Percentiles rank a stretch among this genome's conserved stretches.
phyloP scores from a whole-genome alignment of 2,329 filamentous ascomycete genomes.

The Pseudopithomyces maydicus region DNA sequence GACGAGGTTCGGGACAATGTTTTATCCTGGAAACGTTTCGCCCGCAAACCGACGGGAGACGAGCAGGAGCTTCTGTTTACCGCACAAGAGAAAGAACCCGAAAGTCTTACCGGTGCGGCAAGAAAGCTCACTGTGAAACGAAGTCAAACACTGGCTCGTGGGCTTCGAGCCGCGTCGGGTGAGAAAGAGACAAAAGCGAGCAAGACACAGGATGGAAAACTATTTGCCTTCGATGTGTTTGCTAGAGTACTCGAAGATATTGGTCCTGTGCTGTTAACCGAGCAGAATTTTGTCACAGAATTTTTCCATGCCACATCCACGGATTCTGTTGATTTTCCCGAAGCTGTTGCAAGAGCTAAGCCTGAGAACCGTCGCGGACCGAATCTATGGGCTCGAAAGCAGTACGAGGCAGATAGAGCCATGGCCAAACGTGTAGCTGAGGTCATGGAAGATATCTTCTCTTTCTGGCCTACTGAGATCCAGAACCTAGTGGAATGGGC shows the following conservation, averaged over 20 bases:
- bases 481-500: slow-evolving; percentile 84
- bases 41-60: slow-evolving; percentile 74
- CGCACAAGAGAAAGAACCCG: slow-evolving; percentile 84
- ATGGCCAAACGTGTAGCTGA: slow-evolving; percentile 84
- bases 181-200: slow-evolving; percentile 64
- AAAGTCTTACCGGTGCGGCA: slow-evolving; percentile 69
- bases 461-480: slow-evolving; percentile 78
- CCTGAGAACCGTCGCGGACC: slow-evolving; percentile 73
- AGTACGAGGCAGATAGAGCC: slow-evolving; percentile 86
- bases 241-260: slow-evolving; percentile 79
- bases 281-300: slow-evolving; percentile 96
- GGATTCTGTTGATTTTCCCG: slow-evolving; percentile 80
- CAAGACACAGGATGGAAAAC: slow-evolving; percentile 66
- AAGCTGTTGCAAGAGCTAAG: slow-evolving; percentile 69
- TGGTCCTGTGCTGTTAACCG: slow-evolving; percentile 81
- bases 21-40: slow-evolving; percentile 78
- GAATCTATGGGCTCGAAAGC: slow-evolving; percentile 73
- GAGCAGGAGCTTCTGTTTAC: slow-evolving; percentile 89
- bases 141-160: slow-evolving; percentile 82
- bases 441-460: slow-evolving; percentile 87
- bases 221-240: slow-evolving; percentile 82
- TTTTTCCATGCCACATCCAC: slow-evolving; percentile 95
- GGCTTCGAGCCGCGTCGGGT: slow-evolving; percentile 69
- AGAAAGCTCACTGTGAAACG: slow-evolving; percentile 93
- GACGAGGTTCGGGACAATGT: slow-evolving; percentile 80